Evolutionary conservation across 2,329 filamentous ascomycete species (phyloP), one percentile per base, ranked within the genome.

Genomic region (Aureobasidium melanogenum): DNA sequence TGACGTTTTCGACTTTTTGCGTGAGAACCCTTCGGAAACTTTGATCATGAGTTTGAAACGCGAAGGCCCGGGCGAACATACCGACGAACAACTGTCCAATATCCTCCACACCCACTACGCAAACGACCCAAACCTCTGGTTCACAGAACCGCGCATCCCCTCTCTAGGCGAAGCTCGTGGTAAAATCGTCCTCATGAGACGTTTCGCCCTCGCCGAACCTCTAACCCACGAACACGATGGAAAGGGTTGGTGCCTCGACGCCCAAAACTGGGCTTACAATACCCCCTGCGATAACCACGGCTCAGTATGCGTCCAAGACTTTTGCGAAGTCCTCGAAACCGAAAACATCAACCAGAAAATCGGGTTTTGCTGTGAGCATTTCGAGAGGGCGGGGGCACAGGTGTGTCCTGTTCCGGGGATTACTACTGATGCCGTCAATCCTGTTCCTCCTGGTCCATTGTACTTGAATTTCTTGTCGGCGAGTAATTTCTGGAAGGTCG

Each of bases 401-500:
- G 68, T 72, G 0, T 72, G 72, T 32, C 71, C 71, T 2, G 67
- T 78, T 0, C 75, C 75, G 0, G 76, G 74, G 12, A 58, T 74
- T 1, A 76, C 72, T 4, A 76, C 75, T 0, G 74, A 77, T 61
- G 57, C 50, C 12, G 56, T 30, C 12, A 70, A 71, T 64, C 77
- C 73, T 47, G 76, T 79, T 48, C 78, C 77, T 55, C 77, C 71
- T 39, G 75, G 73, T 17, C 90, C 91, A 0, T 82, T 97, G 67
- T 96, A 88, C 69, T 78, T 97, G 74, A 99, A 97, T 74, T 97
- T 97, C 72, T 74, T 97, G 64, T 91, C 83, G 67, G 94, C 88
- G 0, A 93, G 88, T 73, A 97, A 97, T 76, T 97, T 97, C 78
- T 97, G 93, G 86, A 92, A 90, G 66, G 80, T 87, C 1, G 85